Evolutionary conservation across 2,329 filamentous ascomycete genomes (phyloP), one percentile per base, ranked within the genome.

Genomic region (Aspergillus felis): DNA sequence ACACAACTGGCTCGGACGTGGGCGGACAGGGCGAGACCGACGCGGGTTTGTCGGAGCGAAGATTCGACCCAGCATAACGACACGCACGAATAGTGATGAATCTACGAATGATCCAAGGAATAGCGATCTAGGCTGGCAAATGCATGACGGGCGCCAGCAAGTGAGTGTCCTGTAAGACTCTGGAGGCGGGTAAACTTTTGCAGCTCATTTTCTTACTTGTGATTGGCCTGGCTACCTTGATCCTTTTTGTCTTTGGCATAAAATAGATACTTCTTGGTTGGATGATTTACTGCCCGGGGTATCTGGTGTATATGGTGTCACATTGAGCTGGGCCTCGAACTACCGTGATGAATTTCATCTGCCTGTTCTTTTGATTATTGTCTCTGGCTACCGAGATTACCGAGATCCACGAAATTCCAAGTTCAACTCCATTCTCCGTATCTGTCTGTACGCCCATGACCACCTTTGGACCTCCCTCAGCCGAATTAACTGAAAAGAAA

Each of bases 1-100:
- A 76, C 86, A 97, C 67, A 99, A 99, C 74, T 99, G 94, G 94
- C 82, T 99, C 1, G 93, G 93, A 0, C 82, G 94, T 50, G 93
- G 93, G 0, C 79, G 94, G 38, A 97, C 92, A 3, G 94, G 94
- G 0, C 82, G 94, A 61, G 95, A 97, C 73, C 80, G 94, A 54
- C 85, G 91, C 62, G 94, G 94, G 0, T 93, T 97, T 70, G 92
- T 97, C 0, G 92, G 92, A 0, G 83, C 83, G 46, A 83, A 81
- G 68, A 73, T 79, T 49, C 71, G 73, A 3, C 71, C 74, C 35
- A 64, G 66, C 14, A 67, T 71, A 54, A 66, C 70, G 28, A 63
- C 64, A 20, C 60, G 63, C 17, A 61, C 66, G 20, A 57, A 64
- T 3, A 64, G 66, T 44, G 71, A 71, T 28, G 68, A 70, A 50